These are phyloP conservation scores for Talaromyces sp. DNA, from an alignment of 2,329 filamentous ascomycete genomes.

Conservation along the genomic window DNA sequence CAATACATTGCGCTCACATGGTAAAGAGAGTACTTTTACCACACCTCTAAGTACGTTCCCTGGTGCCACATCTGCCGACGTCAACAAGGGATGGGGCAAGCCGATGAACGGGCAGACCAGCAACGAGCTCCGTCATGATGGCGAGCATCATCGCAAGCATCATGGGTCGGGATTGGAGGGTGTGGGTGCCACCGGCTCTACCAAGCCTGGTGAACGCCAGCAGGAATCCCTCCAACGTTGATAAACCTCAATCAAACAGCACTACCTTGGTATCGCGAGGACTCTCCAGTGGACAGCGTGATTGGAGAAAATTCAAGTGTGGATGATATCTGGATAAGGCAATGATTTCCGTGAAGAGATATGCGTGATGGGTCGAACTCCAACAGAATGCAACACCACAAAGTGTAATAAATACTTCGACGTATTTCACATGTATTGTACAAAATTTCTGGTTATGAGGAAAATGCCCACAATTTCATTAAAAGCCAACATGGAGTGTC, in stretches of 20 bases:
- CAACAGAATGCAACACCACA: too few relatives aligned
- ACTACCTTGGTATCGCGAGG: too few relatives aligned
- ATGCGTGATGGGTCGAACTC: too few relatives aligned
- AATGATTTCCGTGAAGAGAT: too few relatives aligned
- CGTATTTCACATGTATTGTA: not conserved
- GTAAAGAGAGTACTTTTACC: constrained; percentile 37
- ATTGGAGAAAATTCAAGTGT: too few relatives aligned
- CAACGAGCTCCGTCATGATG: constrained; percentile 43
- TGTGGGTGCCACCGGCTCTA: constrained; percentile 27
- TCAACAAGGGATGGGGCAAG: constrained; percentile 50
- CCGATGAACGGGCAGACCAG: constrained; percentile 46
- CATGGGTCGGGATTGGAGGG: constrained; percentile 39
- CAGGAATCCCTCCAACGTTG: not conserved
- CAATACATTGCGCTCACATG: constrained; percentile 32
- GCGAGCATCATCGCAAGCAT: constrained; percentile 37
- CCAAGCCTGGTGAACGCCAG: not conserved
- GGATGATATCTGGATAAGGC: too few relatives aligned
- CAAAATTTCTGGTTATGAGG: not conserved
- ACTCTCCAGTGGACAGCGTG: too few relatives aligned
- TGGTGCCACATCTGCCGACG: constrained; percentile 49
- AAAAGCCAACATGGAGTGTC: not conserved
- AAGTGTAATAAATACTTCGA: not conserved
- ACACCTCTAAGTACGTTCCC: constrained; percentile 41
- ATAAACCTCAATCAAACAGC: too few relatives aligned
- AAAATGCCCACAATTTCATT: not conserved